phyloP scores from a whole-genome alignment of 768 basidiomycete genomes.

The Mycena leptocephala region DNA sequence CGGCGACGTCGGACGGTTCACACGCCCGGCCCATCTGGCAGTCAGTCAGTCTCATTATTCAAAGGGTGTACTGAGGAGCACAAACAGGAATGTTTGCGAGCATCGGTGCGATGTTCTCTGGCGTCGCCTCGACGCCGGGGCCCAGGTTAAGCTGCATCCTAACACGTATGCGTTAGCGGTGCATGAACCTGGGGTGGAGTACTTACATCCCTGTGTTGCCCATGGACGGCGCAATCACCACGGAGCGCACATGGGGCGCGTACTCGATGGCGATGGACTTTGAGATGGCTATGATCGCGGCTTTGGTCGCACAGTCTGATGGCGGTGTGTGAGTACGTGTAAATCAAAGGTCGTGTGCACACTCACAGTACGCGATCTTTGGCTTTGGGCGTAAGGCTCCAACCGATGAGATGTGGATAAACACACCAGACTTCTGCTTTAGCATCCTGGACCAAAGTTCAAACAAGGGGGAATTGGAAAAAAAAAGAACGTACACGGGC shows the following conservation, averaged over 20 bases:
- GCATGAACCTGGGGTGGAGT: neutral
- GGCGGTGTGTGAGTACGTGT: neutral
- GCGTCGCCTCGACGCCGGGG: constrained; percentile 17
- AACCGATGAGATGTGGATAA: constrained; percentile 24
- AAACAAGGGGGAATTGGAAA: no score
- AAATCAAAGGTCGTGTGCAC: no score
- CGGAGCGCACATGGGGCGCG: constrained; percentile 16
- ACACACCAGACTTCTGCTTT: constrained; percentile 22
- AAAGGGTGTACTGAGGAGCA: neutral
- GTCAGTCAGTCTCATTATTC: neutral
- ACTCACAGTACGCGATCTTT: constrained; percentile 19
- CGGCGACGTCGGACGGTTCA: constrained; percentile 20
- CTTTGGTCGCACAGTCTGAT: constrained; percentile 21
- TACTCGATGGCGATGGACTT: constrained; percentile 26
- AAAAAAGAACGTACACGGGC: neutral
- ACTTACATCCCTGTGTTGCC: constrained; percentile 27
- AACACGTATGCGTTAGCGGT: neutral
- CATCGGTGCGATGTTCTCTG: constrained; percentile 26
- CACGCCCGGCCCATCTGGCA: constrained; percentile 23
- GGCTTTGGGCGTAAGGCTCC: constrained; percentile 16
- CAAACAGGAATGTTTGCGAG: constrained; percentile 26
- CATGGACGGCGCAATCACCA: constrained; percentile 26
- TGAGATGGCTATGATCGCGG: constrained; percentile 21
- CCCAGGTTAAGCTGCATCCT: constrained; percentile 28
- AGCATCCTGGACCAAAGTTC: constrained; percentile 2